Evolutionary conservation across 371 early-diverging fungal species (phyloP), one percentile per base, ranked within the genome.

Genomic region (Neoconidiobolus thromboides): DNA sequence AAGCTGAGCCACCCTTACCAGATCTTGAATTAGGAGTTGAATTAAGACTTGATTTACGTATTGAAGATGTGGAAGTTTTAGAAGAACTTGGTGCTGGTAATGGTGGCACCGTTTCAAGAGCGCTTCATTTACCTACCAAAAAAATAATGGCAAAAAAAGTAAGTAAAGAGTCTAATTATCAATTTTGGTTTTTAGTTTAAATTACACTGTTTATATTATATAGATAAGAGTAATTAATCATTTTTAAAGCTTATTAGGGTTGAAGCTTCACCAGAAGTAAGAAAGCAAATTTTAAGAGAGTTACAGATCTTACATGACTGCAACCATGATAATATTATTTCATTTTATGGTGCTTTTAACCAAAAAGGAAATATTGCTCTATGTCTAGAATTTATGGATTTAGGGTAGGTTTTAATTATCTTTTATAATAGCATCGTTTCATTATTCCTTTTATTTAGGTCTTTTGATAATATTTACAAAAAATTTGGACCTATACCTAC

Each of bases 301-400:
- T 74, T 92, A 58, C 81, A 86, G 66, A 86, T 89, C 69, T 75
- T 92, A 76, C 83, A 87, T 63, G 81, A 83, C 65, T 92, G 92
- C 71, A 80, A 85, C 64, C 82, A 82, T 44, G 76, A 74, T 55
- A 85, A 87, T 67, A 92, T 90, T 66, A 87, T 92, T n/a, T 79
- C 83, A 36, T 90, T 86, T 64, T 89, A 85, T 67, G 92, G 92
- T 40, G 89, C 92, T 26, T 92, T 83, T 65, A 75, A 83, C 69
- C 76, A 79, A 63, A 72, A 78, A 46, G 78, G 79, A 9, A 85
- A 87, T 71, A 81, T 92, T 61, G 86, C 83, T 39, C 86, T 90
- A 61, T 89, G 89, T 75, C 88, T 92, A 89, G 93, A 90, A 69
- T 87, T 80, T 69, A 89, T 92, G 89, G 85, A 86, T 64, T 69